Evolutionary conservation across 2,329 filamentous ascomycete species (phyloP), one percentile per base, ranked within the genome.

Genomic region (Cercospora nicotianae): DNA sequence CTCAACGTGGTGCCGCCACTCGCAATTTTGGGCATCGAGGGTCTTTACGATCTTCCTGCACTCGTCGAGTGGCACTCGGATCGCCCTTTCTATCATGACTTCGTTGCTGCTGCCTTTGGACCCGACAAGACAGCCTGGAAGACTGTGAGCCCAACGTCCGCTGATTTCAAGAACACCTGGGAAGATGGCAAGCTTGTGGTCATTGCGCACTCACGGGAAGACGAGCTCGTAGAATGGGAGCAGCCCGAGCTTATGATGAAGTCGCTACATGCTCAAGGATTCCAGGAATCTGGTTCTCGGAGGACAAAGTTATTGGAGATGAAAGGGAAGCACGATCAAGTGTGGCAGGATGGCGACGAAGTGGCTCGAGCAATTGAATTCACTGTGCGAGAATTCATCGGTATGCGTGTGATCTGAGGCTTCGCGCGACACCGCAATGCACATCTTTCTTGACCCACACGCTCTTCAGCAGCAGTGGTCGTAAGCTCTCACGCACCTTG

Each of bases 31-130:
- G 85, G 88, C 36, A 78, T 91, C 20, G 86, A 86, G 65, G 90
- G 90, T 0, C 87, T 93, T 23, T 92, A 91, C 77, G 86, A 90
- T 74, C 77, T 93, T 9, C 81, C 82, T 7, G 83, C 83, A 0
- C 78, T 92, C 20, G 77, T 85, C 1, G 58, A 67, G 8, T 80
- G 83, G 58, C 83, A 85, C 51, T 68, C 68, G 39, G 62, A 70
- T 48, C 77, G 81, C 58, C 81, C 83, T 7, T 81, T 84, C 39
- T 93, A 92, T 75, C 75, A 79, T 5, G 81, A 82, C 3, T 88
- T 93, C 69, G 81, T 90, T 20, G 73, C 78, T 3, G 83, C 80
- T 5, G 89, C 90, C 1, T 92, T 92, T 77, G 89, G 90, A 0
- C 66, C 75, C 1, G 82, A 86, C 53, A 63, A 69, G 64, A 60